phyloP scores from a whole-genome alignment of 2,329 filamentous ascomycete species.

The Sphaceloma murrayae region DNA sequence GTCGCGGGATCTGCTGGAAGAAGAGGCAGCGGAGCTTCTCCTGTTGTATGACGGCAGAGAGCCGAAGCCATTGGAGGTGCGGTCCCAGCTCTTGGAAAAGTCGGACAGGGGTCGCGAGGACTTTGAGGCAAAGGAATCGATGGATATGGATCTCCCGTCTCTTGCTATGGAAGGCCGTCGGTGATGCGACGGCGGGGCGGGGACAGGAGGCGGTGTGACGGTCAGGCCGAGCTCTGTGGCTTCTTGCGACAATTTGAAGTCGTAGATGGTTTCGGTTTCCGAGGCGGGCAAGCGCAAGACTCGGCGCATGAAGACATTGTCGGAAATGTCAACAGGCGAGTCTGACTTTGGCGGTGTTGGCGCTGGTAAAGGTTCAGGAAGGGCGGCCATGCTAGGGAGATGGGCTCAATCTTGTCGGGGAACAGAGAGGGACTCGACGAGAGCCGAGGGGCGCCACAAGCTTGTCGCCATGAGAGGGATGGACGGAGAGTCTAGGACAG shows the following conservation, averaged over 20 bases:
- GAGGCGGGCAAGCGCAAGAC: slow-evolving; percentile 10
- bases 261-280: not conserved
- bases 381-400: slow-evolving; percentile 2
- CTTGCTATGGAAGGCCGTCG: slow-evolving; percentile 7
- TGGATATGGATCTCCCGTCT: slow-evolving; percentile 16
- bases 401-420: slow-evolving; percentile 7
- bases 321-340: slow-evolving; percentile 5
- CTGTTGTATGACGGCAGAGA: slow-evolving; percentile 5
- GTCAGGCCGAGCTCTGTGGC: slow-evolving; percentile 6
- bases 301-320: slow-evolving; percentile 9
- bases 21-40: slow-evolving; percentile 22
- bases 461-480: slow-evolving; percentile 12
- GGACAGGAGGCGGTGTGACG: slow-evolving; percentile 6
- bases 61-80: slow-evolving; percentile 15
- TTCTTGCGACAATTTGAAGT: not conserved
- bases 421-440: slow-evolving; percentile 6
- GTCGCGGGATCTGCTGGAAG: slow-evolving; percentile 30
- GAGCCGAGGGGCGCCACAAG: slow-evolving; percentile 10
- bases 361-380: slow-evolving; percentile 2
- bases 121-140: slow-evolving; percentile 16
- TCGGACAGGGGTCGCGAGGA: slow-evolving; percentile 18
- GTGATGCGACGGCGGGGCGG: slow-evolving; percentile 7
- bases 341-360: slow-evolving; percentile 7
- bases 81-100: slow-evolving; percentile 17
- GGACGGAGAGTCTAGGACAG: not conserved